These are phyloP conservation scores for Epicoccum sorghinum DNA, from an alignment of 2,329 filamentous ascomycete species.

Conservation along the genomic window DNA sequence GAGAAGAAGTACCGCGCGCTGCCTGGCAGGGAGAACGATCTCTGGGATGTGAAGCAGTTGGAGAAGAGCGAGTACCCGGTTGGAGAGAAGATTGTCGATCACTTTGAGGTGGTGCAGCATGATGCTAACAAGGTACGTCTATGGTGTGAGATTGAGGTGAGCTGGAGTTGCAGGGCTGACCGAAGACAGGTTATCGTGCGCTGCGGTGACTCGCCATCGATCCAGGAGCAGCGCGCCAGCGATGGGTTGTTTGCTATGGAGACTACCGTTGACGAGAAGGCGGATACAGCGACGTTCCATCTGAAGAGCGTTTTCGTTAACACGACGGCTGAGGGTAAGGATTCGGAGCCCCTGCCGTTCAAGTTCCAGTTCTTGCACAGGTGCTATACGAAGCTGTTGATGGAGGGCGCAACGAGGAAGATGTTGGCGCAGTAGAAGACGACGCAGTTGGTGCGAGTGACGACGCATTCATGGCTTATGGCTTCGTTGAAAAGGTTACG, in stretches of 20 bases:
- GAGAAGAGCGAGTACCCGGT: constrained; percentile 41
- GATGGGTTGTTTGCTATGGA: constrained; percentile 50
- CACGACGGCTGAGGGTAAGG: constrained; percentile 45
- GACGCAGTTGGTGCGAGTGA: background rate
- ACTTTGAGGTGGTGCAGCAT: constrained; percentile 51
- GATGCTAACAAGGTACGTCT: constrained; percentile 41
- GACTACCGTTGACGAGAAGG: constrained; percentile 45
- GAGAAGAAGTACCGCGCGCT: constrained; percentile 45
- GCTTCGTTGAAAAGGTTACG: too few relatives aligned
- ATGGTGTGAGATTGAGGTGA: background rate
- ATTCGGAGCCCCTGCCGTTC: constrained; percentile 33
- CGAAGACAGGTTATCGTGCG: constrained; percentile 43
- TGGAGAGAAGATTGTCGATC: constrained; percentile 47
- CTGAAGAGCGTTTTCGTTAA: constrained; percentile 50
- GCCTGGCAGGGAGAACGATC: constrained; percentile 36
- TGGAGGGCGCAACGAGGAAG: constrained; percentile 50
- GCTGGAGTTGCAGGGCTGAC: constrained; percentile 10
- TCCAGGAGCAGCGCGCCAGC: constrained; percentile 33
- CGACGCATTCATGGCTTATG: too few relatives aligned
- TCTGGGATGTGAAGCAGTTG: constrained; percentile 47
- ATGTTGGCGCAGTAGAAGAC: constrained; percentile 26
- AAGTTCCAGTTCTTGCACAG: constrained; percentile 42
- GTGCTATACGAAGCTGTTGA: constrained; percentile 50
- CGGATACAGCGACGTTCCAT: constrained; percentile 46
- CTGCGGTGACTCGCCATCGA: constrained; percentile 47